Evolutionary conservation across 1,139 yeast genomes (phyloP).

Genomic region (Eremothecium cymbalariae): DNA sequence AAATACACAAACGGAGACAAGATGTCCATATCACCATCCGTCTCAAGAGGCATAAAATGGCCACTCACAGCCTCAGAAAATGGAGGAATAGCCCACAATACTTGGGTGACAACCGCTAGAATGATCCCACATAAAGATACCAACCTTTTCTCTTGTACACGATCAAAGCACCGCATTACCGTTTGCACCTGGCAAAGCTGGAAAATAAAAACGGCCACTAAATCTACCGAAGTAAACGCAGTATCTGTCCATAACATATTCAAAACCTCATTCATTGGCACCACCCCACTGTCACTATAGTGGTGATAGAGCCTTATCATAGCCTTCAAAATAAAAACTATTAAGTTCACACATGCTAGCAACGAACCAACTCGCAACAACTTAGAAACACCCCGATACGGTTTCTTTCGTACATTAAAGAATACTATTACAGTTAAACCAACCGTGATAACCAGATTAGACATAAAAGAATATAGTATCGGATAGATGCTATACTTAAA

Average conservation of each 20-base stretch:
- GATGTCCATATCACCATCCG: constrained; percentile 31
- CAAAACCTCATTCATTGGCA: constrained; percentile 46
- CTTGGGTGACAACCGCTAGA: constrained; percentile 51
- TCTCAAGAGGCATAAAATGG: constrained; percentile 39
- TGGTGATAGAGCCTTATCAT: constrained; percentile 41
- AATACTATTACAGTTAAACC: constrained; percentile 56
- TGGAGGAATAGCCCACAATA: constrained; percentile 61
- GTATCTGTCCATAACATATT: constrained; percentile 40
- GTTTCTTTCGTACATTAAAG: constrained; percentile 38
- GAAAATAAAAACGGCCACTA: constrained; percentile 51
- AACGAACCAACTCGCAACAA: constrained; percentile 38
- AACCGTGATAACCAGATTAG: constrained; percentile 58
- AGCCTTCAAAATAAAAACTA: constrained; percentile 43
- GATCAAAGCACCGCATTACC: constrained; percentile 59
- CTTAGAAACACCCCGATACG: constrained; percentile 36
- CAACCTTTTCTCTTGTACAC: constrained; percentile 63
- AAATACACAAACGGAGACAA: constrained; percentile 74
- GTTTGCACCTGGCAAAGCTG: constrained; percentile 73
- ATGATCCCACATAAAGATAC: constrained; percentile 55
- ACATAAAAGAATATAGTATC: constrained; percentile 51
- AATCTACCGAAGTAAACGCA: constrained; percentile 52
- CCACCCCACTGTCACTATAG: constrained; percentile 45
- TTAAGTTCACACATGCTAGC: constrained; percentile 47
- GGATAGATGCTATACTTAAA: constrained; percentile 54
- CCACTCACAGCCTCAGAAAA: constrained; percentile 36